Base-by-base conservation (phyloP, 495 filamentous ascomycete species). In the Penicillium goetzii region DNA sequence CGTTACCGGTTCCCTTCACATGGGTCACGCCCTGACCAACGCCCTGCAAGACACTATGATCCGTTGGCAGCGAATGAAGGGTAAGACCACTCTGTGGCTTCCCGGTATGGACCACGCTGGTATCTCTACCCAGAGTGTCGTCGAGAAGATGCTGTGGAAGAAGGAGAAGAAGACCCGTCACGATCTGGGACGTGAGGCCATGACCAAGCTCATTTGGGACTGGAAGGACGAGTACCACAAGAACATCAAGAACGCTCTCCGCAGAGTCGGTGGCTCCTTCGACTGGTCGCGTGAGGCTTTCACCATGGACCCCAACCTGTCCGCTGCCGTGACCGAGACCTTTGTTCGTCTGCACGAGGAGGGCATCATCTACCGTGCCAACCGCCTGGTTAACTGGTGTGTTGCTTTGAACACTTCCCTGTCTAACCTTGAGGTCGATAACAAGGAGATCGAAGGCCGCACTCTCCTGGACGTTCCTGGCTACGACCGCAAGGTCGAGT, bases 301-400 rank as follows among this genome's bases (percentile, higher is more conserved):
- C 74, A 93, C 90, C 23, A 89, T 91, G 84, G 85, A 89, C 67
- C 72, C 80, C 54, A 86, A 88, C 59, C 80, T 89, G 36, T 87
- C 87, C 7, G 79, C 82, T 25, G 90, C 90, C 50, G 88, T 91
- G 51, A 87, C 83, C 17, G 86, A 90, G 72, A 89, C 89, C 19
- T 93, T 93, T 71, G 84, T 89, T 41, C 81, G 78, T 50, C 79
- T 93, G 23, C 88, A 92, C 70, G 86, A 92, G 58, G 86, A 92
- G 73, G 90, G 89, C 15, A 81, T 85, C 40, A 92, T 93, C 65
- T 93, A 93, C 74, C 82, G 90, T 64, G 85, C 87, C 43, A 90
- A 91, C 71, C 83, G 88, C 56, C 83, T 93, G 57, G 90, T 93
- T 52, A 91, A 92, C 74, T 93, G 90, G 90, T 91, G 87, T 77